Evolutionary conservation across 2,329 filamentous ascomycete genomes (phyloP).

Genomic region (Colletotrichum sp.): DNA sequence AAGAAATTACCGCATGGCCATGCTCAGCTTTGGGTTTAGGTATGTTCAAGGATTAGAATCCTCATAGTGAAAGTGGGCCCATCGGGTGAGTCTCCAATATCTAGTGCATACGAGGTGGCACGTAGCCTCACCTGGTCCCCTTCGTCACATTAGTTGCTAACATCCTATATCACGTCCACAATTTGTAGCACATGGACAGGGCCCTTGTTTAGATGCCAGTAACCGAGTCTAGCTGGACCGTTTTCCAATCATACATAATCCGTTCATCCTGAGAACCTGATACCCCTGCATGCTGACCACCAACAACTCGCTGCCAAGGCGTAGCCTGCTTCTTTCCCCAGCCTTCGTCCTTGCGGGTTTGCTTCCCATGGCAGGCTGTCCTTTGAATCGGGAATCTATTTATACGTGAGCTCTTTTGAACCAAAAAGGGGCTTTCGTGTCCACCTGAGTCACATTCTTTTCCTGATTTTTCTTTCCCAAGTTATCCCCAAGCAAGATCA

Average conservation of each 20-base stretch:
- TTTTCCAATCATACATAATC: rapidly evolving
- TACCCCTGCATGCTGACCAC: background rate
- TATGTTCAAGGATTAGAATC: background rate
- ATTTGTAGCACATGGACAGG: background rate
- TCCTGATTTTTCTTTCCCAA: no score
- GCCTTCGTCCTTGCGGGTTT: background rate
- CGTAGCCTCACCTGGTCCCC: background rate
- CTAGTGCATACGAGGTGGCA: rapidly evolving
- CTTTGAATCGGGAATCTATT: background rate
- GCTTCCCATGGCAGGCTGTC: background rate
- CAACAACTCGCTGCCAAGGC: background rate
- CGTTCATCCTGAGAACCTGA: rapidly evolving
- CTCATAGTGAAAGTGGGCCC: background rate
- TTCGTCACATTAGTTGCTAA: rapidly evolving
- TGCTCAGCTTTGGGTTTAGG: background rate
- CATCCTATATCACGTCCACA: background rate
- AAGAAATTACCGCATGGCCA: background rate
- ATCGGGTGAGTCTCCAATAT: background rate
- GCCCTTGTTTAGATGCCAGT: rapidly evolving
- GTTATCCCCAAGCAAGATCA: no score
- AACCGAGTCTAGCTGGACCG: background rate
- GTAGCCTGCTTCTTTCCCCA: background rate
- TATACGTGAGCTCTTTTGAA: background rate
- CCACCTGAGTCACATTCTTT: background rate
- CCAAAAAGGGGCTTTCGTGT: background rate